These are phyloP conservation scores for Fusarium newnesense DNA, from an alignment of 2,329 filamentous ascomycete species.

Conservation along the genomic window DNA sequence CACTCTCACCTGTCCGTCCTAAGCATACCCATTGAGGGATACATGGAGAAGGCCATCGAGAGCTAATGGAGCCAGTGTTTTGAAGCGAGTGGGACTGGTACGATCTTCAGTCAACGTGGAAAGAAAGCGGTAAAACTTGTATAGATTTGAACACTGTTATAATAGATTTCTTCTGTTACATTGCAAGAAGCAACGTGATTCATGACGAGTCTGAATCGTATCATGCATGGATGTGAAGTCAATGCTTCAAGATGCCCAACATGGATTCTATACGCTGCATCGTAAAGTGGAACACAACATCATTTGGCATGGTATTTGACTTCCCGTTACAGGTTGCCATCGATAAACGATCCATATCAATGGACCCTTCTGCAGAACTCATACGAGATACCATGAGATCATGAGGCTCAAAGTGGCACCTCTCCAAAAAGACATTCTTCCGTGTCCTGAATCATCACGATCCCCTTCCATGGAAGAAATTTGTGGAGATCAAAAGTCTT, in stretches of 20 bases:
- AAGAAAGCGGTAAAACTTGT: not conserved
- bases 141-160: not conserved
- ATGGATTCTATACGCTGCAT: constrained; percentile 1
- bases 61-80: not conserved
- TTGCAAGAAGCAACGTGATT: not conserved
- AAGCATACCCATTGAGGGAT: not conserved
- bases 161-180: constrained; percentile 19
- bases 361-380: constrained; percentile 7
- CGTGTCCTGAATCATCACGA: constrained; percentile 27
- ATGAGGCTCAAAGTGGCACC: constrained; percentile 24
- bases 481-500: constrained; percentile 15
- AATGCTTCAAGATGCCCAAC: constrained; percentile 3
- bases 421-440: not conserved
- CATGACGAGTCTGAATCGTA: not conserved
- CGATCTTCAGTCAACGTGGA: not conserved
- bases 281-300: constrained; percentile 2
- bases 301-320: not conserved
- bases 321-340: not conserved
- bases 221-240: constrained; percentile 4
- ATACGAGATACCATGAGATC: constrained; percentile 11
- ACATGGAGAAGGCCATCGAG: not conserved
- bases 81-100: constrained; percentile 8
- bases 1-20: constrained; percentile 23
- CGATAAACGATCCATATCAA: constrained; percentile 3
- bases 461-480: constrained; percentile 6